A percentile compares a stretch with the other conserved stretches of the same genome.
Conservation (phyloP, 1,284 basidiomycete genomes). For the Irpex sp. region DNA sequence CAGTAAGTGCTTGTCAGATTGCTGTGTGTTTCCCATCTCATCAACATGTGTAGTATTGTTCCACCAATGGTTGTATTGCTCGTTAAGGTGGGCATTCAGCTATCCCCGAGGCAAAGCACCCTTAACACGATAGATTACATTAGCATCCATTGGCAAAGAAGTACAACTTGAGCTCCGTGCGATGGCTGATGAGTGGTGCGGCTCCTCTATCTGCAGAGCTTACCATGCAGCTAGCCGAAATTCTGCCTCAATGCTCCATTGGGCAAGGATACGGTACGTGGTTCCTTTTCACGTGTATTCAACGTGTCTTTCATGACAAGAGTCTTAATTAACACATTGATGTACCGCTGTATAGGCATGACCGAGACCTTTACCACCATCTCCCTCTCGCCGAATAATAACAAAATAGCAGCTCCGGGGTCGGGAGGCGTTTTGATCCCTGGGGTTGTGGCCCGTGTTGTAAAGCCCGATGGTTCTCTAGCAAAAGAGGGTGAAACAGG, state of each 20-base stretch:
- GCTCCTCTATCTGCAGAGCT: slow-evolving; percentile 73
- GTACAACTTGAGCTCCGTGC: slow-evolving; percentile 61
- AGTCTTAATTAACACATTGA: not conserved
- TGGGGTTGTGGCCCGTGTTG: slow-evolving; percentile 34
- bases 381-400: slow-evolving; percentile 22
- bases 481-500: slow-evolving; percentile 38
- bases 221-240: slow-evolving; percentile 45
- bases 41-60: slow-evolving; percentile 48
- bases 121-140: not conserved
- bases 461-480: slow-evolving; percentile 36
- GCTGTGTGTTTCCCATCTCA: slow-evolving; percentile 15
- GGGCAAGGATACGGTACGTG: slow-evolving; percentile 62
- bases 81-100: slow-evolving; percentile 46
- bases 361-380: slow-evolving; percentile 49
- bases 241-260: slow-evolving; percentile 57
- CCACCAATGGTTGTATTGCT: slow-evolving; percentile 60
- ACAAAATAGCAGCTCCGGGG: slow-evolving; percentile 25
- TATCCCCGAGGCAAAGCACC: not conserved
- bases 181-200: slow-evolving; percentile 64
- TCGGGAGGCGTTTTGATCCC: slow-evolving; percentile 37
- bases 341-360: slow-evolving; percentile 27
- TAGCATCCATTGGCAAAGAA: slow-evolving; percentile 66
- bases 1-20: slow-evolving; percentile 36
- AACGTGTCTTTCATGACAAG: not conserved
- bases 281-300: not conserved